Evolutionary conservation across 2,329 filamentous ascomycete genomes (phyloP), one percentile per base, ranked within the genome.

Genomic region (Lachnellula hyalina): DNA sequence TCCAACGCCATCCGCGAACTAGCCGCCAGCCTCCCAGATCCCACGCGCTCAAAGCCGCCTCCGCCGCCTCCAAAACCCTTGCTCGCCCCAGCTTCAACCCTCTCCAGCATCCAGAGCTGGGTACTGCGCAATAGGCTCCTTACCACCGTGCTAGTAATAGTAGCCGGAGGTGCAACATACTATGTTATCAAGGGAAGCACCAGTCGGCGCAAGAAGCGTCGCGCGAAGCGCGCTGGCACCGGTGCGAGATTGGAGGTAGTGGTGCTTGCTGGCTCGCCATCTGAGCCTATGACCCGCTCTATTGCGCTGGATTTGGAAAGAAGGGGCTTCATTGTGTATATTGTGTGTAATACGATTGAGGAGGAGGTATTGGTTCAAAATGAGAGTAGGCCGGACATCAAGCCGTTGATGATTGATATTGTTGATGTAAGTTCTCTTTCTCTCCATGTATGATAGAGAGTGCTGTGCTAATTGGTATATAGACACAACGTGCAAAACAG

Each of bases 251-350:
- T 86, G 60, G 94, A 99, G 71, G 93, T 97, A 5, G 76, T 84
- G 69, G 88, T 97, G 28, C 81, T 97, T 59, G 91, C 91, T 21
- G 93, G 93, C n/a, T 91, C 90, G 19, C 88, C 90, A 2, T 83
- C 86, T 49, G 85, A 96, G 65, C 88, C 92, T 15, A 78, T 96
- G 67, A 93, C 90, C 6, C 87, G 86, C 66, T 90, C 90, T 11
- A 77, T 97, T 52, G 85, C 90, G 2, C 74, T 92, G 47, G 94
- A 99, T 68, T 77, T 99, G 62, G 94, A 97, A 73, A 80, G 91
- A 56, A 84, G 91, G 61, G 94, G 94, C 4, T 97, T 95, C 70
- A 89, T 97, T 57, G 90, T 97, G 53, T 99, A 91, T 70, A 79
- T 99, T 57, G 89, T 96, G 0, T 93, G 91, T 65, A 87, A 84